These are phyloP conservation scores for Carpinus viminea DNA, from an alignment of 306 rosid genomes.

Conservation along the genomic window DNA sequence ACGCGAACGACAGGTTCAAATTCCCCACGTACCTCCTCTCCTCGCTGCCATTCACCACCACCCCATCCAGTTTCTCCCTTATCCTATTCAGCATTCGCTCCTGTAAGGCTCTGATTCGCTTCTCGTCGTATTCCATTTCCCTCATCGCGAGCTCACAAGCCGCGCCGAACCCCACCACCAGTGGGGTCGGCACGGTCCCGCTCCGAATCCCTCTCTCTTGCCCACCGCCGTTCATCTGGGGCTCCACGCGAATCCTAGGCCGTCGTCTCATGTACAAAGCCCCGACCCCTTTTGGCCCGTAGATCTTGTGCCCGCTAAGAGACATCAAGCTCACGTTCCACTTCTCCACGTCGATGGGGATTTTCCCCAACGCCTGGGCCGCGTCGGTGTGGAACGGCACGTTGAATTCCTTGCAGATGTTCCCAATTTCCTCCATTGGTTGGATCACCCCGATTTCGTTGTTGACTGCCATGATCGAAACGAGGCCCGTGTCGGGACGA, in stretches of 20 bases:
- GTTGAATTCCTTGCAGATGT: slow-evolving; percentile 70
- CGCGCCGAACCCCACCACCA: slow-evolving; percentile 87
- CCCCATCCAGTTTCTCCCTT: slow-evolving; percentile 66
- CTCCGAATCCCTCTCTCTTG: slow-evolving; percentile 95
- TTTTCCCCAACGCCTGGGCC: slow-evolving; percentile 93
- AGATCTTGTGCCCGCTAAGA: slow-evolving; percentile 84
- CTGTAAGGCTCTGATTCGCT: slow-evolving; percentile 55
- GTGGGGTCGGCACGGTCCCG: slow-evolving; percentile 86
- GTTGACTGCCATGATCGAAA: slow-evolving; percentile 91
- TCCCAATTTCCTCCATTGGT: slow-evolving; percentile 81
- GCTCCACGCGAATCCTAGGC: slow-evolving; percentile 93
- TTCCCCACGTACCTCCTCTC: slow-evolving; percentile 80
- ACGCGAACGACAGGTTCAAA: slow-evolving; percentile 80
- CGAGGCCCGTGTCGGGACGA: slow-evolving; percentile 79
- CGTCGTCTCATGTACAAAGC: slow-evolving; percentile 82
- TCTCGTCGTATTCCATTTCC: slow-evolving; percentile 84
- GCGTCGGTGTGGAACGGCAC: slow-evolving; percentile 93
- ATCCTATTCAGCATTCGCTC: slow-evolving; percentile 69
- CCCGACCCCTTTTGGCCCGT: slow-evolving; percentile 84
- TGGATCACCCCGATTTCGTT: slow-evolving; percentile 94
- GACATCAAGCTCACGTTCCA: slow-evolving; percentile 99
- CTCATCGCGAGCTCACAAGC: slow-evolving; percentile 80
- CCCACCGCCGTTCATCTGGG: slow-evolving; percentile 98
- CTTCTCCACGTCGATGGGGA: slow-evolving; percentile 70
- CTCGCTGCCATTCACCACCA: slow-evolving; percentile 87